Percentiles rank a stretch among this genome's conserved stretches.
phyloP scores from a whole-genome alignment of 441 rosid genomes.

The Sinapis alba region DNA sequence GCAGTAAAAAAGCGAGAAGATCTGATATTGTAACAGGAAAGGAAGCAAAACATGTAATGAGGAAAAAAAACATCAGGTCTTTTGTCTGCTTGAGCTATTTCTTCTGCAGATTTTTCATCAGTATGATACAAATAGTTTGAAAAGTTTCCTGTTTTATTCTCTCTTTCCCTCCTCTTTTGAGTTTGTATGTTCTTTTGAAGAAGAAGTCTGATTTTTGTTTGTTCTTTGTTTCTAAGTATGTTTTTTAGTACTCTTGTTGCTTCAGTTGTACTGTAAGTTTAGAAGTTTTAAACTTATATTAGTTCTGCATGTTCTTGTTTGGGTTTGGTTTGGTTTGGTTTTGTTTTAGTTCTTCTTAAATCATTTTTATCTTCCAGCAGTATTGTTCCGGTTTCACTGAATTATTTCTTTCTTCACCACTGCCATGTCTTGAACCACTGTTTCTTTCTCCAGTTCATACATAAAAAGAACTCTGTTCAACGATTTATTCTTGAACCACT shows the following conservation, averaged over 20 bases:
- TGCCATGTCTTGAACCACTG: neutral
- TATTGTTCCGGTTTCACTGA: neutral
- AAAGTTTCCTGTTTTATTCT: neutral
- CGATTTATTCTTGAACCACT: neutral
- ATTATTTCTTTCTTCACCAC: neutral
- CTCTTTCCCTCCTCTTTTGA: neutral
- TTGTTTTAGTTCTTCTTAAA: slow-evolving; percentile 1
- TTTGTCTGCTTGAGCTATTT: too few species aligned
- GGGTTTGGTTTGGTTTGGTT: slow-evolving; percentile 5
- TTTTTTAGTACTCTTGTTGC: neutral
- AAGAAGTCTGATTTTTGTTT: slow-evolving; percentile 27
- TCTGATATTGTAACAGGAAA: too few species aligned
- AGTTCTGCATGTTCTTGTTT: slow-evolving; percentile 17
- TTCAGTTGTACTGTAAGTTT: slow-evolving; percentile 21
- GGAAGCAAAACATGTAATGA: too few species aligned
- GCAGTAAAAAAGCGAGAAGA: too few species aligned
- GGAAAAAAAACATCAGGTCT: too few species aligned
- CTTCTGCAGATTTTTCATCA: neutral
- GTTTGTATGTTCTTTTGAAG: slow-evolving; percentile 29
- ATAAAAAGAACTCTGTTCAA: neutral
- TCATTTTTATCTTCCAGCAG: slow-evolving; percentile 10
- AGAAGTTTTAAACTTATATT: slow-evolving; percentile 13
- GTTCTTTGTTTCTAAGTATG: slow-evolving; percentile 22
- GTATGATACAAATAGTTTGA: slow-evolving; percentile 16
- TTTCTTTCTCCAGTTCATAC: neutral